Base-by-base conservation (phyloP, 1,284 basidiomycete genomes). In the Rhodotorula sp. region DNA sequence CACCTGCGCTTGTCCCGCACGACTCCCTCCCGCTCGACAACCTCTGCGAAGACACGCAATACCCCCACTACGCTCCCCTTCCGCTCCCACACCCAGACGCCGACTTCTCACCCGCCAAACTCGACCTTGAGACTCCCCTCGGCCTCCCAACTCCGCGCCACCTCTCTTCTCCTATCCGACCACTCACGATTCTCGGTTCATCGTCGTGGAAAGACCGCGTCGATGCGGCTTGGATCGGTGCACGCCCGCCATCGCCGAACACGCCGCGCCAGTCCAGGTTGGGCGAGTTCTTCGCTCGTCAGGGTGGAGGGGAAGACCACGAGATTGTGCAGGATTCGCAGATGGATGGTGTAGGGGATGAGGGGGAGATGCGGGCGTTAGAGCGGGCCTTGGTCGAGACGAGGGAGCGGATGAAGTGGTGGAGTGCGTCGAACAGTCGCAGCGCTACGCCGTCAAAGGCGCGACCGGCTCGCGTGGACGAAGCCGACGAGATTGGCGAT, bases 21-120 rank as follows among this genome's bases (percentile, higher is more conserved):
- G 48, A 4, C 34, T 24, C 22, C 24, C 44, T 18, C 37, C 47
- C 60, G 28, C 24, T 34, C 20, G 28, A 31, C 4, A n/a, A 40
- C n/a, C 16, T 57, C 31, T 63, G 62, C 62, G 54, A 56, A 54
- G 62, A 63, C n/a, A 63, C 62, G 30, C 62, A 56, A 54, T 5
- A 11, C 11, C 37, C 40, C 40, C 9, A 44, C 16, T 44, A 5
- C 22, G 30, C 34, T 4, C 15, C 6, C 0, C 48, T 60, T 37
- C n/a, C 51, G 13, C 53, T 47, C 31, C 46, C 46, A n/a, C 37
- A 44, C n/a, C 15, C 47, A 28, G 34, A 30, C 30, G 26, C 52
- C 11, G 52, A 52, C 37, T 46, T 44, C 20, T 26, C 24, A 8
- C 40, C 11, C 53, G 53, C n/a, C 31, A 40, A 56, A 28, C 26